A percentile compares a stretch with the other conserved stretches of the same genome.
phyloP scores from a whole-genome alignment of 1,139 yeast genomes.

The Candida buenavistaensis region DNA sequence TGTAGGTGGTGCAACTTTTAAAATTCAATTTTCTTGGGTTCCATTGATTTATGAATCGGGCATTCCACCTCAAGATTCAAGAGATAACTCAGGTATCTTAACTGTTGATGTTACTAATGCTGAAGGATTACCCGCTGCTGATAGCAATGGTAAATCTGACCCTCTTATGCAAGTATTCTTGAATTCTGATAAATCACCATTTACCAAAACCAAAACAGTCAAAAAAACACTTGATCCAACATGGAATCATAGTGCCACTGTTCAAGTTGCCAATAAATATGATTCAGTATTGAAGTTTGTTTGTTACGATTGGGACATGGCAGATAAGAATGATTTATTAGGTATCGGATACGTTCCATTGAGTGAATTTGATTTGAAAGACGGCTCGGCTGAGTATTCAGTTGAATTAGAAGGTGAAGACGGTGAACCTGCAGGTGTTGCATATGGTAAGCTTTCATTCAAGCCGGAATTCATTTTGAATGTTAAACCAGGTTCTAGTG shows the following conservation, averaged over 20 bases:
- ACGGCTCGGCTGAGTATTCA: slow-evolving; percentile 48
- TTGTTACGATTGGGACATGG: slow-evolving; percentile 90
- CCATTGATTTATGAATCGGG: slow-evolving; percentile 60
- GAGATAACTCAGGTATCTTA: slow-evolving; percentile 73
- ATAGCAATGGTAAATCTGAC: slow-evolving; percentile 88
- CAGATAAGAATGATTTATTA: slow-evolving; percentile 78
- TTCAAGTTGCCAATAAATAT: slow-evolving; percentile 58
- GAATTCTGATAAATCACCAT: slow-evolving; percentile 57
- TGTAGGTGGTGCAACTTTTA: slow-evolving; percentile 46
- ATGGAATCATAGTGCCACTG: slow-evolving; percentile 69
- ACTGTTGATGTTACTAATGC: slow-evolving; percentile 67
- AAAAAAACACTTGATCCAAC: slow-evolving; percentile 87
- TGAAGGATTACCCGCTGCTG: slow-evolving; percentile 75
- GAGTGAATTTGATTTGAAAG: slow-evolving; percentile 58
- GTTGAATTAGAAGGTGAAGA: slow-evolving; percentile 57
- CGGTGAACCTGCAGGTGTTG: slow-evolving; percentile 62
- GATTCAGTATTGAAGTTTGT: slow-evolving; percentile 59
- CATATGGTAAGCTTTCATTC: slow-evolving; percentile 61
- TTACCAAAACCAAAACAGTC: slow-evolving; percentile 72
- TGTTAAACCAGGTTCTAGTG: slow-evolving; percentile 41
- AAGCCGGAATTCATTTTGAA: slow-evolving; percentile 66
- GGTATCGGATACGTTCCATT: slow-evolving; percentile 68
- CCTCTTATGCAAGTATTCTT: slow-evolving; percentile 75
- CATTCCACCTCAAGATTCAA: slow-evolving; percentile 74
- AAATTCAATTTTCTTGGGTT: slow-evolving; percentile 72